Percentiles rank a stretch among this genome's conserved stretches.
These are phyloP conservation scores for Diversispora eburnea DNA, from an alignment of 192 early-diverging fungal species.

Conservation along the genomic window DNA sequence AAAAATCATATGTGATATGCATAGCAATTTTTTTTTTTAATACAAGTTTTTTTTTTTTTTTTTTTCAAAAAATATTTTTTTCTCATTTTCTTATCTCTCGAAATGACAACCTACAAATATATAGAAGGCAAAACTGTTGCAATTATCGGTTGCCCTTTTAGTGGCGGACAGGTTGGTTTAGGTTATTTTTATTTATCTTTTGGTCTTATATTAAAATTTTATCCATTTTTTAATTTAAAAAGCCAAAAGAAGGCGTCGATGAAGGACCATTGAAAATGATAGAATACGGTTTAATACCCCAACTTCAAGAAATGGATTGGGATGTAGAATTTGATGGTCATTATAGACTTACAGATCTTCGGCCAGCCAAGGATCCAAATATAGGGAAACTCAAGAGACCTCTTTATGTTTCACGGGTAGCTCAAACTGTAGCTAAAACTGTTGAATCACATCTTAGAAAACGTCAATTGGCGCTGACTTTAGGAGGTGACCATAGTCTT, in stretches of 20 bases:
- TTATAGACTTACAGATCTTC: constrained; percentile 63
- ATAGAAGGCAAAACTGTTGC: constrained; percentile 63
- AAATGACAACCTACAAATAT: constrained; percentile 48
- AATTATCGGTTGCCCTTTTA: constrained; percentile 71
- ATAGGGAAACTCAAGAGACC: constrained; percentile 82
- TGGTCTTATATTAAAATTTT: not conserved
- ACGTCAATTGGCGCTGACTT: constrained; percentile 80
- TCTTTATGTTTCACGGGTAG: constrained; percentile 76
- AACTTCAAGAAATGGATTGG: constrained; percentile 81
- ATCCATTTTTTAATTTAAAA: constrained; percentile 9
- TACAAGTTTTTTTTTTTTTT: too few species aligned
- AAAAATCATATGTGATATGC: not conserved
- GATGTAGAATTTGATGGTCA: constrained; percentile 71
- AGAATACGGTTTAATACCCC: constrained; percentile 79
- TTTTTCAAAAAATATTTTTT: not conserved
- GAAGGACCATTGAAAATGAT: constrained; percentile 79
- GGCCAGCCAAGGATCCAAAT: constrained; percentile 67
- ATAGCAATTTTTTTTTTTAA: not conserved
- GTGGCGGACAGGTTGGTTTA: constrained; percentile 52
- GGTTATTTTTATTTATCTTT: not conserved
- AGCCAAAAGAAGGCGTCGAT: constrained; percentile 88
- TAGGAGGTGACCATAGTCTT: constrained; percentile 95
- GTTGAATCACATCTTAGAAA: constrained; percentile 60
- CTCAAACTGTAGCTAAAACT: constrained; percentile 58
- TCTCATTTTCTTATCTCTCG: not conserved